Base-by-base conservation (phyloP, 1,284 basidiomycete species). In the Bjerkandera adusta region DNA sequence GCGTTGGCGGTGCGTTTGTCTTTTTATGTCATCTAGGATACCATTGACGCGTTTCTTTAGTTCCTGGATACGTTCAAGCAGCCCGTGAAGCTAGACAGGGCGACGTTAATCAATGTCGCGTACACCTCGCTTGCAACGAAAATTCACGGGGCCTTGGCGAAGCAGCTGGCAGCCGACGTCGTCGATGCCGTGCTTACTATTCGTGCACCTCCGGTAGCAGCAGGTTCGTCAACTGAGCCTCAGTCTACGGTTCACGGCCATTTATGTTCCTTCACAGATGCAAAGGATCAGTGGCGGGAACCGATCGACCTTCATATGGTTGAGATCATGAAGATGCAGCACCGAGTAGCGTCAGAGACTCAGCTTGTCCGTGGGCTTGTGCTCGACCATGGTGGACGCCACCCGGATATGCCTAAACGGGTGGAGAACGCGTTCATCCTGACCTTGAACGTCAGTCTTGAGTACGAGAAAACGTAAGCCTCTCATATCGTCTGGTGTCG, bases 321-420 rank as follows among this genome's bases (percentile, higher is more conserved):
- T 47, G 97, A 99, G 70, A 87, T 99, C 59, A 99, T 99, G 96
- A 99, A 99, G 77, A 99, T 99, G 97, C 96, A 98, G 69, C 97
- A 99, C 74, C 88, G 94, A 63, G 95, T 89, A 43, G 94, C 97
- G 50, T 94, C 92, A 36, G 97, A 99, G 70, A 99, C 97, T n/a
- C 90, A 97, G 66, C 83, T 99, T 42, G 76, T 99, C 58, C 88
- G 91, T 57, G 97, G 97, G 43, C 77, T 99, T 48, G 97, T 99
- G 38, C 76, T 99, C 60, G 89, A 92, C 68, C 93, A 99, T 66
- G 97, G 97, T 56, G 94, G 92, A 39, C 76, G 97, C 56, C 97
- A 99, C 71, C 95, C 96, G 4, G 97, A 99, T 69, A 99, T 99
- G 97, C 95, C 97, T 38, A 98, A 96, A 75, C 85, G 94, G 55